Evolutionary conservation across 2,329 filamentous ascomycete species (phyloP).

Genomic region (Microdochium paspali): DNA sequence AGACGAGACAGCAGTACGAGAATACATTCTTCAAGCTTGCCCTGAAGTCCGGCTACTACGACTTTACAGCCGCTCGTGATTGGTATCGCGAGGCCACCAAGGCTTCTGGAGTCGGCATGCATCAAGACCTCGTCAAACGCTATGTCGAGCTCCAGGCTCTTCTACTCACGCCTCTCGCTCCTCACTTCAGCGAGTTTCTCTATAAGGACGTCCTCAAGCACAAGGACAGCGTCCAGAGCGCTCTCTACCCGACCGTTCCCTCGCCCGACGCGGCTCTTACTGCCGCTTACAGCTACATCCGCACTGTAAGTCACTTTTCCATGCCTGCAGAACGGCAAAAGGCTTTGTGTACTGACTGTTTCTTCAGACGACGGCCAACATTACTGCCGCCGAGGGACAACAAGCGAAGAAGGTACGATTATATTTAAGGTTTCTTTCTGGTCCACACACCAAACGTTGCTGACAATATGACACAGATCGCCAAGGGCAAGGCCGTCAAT

Average conservation of each 20-base stretch:
- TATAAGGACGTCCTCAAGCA: conserved; percentile 87
- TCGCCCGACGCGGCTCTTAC: conserved; percentile 57
- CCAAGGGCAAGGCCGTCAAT: conserved; percentile 76
- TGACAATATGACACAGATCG: conserved; percentile 35
- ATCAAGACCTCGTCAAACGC: conserved; percentile 65
- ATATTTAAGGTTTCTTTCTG: not conserved
- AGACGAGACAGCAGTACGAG: conserved; percentile 71
- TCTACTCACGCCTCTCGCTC: conserved; percentile 73
- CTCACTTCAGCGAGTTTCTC: conserved; percentile 91
- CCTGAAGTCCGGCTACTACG: conserved; percentile 81
- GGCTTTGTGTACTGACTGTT: too few relatives aligned
- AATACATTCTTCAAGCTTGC: conserved; percentile 76
- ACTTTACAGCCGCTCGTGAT: conserved; percentile 81
- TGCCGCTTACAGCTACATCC: conserved; percentile 76
- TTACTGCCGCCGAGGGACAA: conserved; percentile 75
- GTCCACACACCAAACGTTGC: not conserved
- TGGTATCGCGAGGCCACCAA: conserved; percentile 79
- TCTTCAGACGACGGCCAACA: conserved; percentile 57
- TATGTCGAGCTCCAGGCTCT: conserved; percentile 85
- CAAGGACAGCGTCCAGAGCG: conserved; percentile 66
- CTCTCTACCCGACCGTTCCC: conserved; percentile 62
- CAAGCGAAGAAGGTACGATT: conserved; percentile 59
- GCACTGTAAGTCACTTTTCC: conserved; percentile 23
- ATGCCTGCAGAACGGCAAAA: too few relatives aligned
- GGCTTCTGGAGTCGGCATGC: conserved; percentile 75